Percentiles rank a stretch among this genome's conserved stretches.
phyloP scores from a whole-genome alignment of 768 basidiomycete species.

The Kwoniella botswanensis region DNA sequence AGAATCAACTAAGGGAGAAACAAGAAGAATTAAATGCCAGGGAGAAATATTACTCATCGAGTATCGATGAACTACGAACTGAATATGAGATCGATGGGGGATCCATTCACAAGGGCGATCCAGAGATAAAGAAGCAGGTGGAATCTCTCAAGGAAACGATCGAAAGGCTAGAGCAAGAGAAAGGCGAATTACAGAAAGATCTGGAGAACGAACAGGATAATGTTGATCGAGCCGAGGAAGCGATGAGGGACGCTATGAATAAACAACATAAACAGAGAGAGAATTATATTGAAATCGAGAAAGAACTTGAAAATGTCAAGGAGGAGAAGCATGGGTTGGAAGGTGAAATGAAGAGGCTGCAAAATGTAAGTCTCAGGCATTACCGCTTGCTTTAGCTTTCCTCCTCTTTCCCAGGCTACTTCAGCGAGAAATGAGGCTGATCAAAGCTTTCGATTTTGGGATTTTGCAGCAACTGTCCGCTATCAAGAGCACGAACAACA shows the following conservation, averaged over 20 bases:
- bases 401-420: neutral
- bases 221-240: slow-evolving; percentile 64
- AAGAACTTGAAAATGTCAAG: slow-evolving; percentile 2
- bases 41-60: slow-evolving; percentile 27
- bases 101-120: neutral
- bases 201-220: slow-evolving; percentile 65
- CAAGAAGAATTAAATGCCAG: slow-evolving; percentile 39
- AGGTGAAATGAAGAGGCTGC: slow-evolving; percentile 3
- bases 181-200: slow-evolving; percentile 29
- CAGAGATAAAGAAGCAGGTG: slow-evolving; percentile 39
- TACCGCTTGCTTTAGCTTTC: neutral
- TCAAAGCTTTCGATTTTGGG: neutral
- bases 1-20: slow-evolving; percentile 41
- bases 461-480: neutral
- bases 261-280: slow-evolving; percentile 4
- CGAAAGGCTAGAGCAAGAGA: neutral
- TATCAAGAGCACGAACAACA: neutral
- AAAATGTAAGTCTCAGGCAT: slow-evolving; percentile 7
- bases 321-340: slow-evolving; percentile 18
- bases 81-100: slow-evolving; percentile 1
- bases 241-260: slow-evolving; percentile 59
- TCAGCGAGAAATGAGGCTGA: neutral
- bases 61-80: neutral
- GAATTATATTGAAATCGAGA: slow-evolving; percentile 7
- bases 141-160: slow-evolving; percentile 33